A percentile compares a stretch with the other conserved stretches of the same genome.
phyloP scores from a whole-genome alignment of 179 eudicot species.

The Silene vulgaris region DNA sequence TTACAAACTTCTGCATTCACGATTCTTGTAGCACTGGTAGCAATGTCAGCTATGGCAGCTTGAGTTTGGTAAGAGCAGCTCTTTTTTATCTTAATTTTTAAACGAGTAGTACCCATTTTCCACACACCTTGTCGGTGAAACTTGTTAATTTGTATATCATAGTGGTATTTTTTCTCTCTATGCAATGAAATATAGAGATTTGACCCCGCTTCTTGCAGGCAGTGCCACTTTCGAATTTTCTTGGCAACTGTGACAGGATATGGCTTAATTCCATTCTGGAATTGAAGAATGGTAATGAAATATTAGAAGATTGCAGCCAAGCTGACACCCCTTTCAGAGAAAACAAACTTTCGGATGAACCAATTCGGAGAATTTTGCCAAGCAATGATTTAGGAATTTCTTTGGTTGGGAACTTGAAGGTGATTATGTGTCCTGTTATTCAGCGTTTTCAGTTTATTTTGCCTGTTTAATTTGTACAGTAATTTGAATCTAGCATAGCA shows the following conservation, averaged over 20 bases:
- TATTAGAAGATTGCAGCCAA: constrained; percentile 29
- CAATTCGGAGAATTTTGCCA: constrained; percentile 44
- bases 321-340: constrained; percentile 30
- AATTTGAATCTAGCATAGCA: neutral
- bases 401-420: constrained; percentile 70
- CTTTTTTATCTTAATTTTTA: neutral
- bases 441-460: constrained; percentile 10
- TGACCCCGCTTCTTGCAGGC: constrained; percentile 43
- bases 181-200: constrained; percentile 8
- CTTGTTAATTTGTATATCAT: neutral
- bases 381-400: constrained; percentile 58
- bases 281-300: constrained; percentile 26
- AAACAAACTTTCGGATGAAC: constrained; percentile 30
- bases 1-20: constrained; percentile 69
- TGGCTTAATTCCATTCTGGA: constrained; percentile 41
- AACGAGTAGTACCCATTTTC: neutral
- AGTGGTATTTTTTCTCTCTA: neutral
- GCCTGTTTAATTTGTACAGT: neutral
- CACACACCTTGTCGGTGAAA: neutral
- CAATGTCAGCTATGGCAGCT: constrained; percentile 27
- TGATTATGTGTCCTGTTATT: constrained; percentile 18
- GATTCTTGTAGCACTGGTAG: constrained; percentile 42
- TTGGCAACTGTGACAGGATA: constrained; percentile 47
- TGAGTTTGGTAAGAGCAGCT: constrained; percentile 50
- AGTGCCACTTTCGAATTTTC: constrained; percentile 53